Percentiles rank a stretch among this genome's conserved stretches.
These are phyloP conservation scores for Verticillium dahliae DNA, from an alignment of 2,329 filamentous ascomycete species.

Conservation along the genomic window DNA sequence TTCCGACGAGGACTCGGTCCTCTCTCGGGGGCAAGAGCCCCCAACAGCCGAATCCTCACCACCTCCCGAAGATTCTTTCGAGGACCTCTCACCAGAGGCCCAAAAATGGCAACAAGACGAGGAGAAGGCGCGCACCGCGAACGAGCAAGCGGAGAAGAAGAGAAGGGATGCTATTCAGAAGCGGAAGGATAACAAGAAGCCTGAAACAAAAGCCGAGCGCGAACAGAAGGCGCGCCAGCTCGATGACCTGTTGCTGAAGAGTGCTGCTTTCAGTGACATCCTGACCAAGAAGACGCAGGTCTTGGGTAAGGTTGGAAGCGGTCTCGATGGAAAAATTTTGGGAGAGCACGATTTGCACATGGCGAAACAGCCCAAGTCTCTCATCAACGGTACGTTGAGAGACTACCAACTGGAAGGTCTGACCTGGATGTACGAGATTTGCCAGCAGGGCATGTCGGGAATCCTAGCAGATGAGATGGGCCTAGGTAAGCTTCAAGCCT, in stretches of 20 bases:
- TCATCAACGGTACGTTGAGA: slow-evolving; percentile 84
- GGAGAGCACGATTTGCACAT: slow-evolving; percentile 66
- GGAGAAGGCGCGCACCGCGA: slow-evolving; percentile 23
- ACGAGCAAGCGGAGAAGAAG: slow-evolving; percentile 44
- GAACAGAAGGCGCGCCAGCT: slow-evolving; percentile 53
- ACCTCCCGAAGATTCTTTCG: slow-evolving; percentile 16
- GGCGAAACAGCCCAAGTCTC: slow-evolving; percentile 76
- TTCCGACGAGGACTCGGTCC: slow-evolving; percentile 23
- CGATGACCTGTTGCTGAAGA: slow-evolving; percentile 52
- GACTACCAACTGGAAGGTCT: slow-evolving; percentile 91
- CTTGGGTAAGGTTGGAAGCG: slow-evolving; percentile 54
- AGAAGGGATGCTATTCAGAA: slow-evolving; percentile 26
- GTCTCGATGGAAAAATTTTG: slow-evolving; percentile 51
- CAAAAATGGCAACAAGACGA: slow-evolving; percentile 27
- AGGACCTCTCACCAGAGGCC: slow-evolving; percentile 13
- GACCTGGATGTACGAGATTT: slow-evolving; percentile 88
- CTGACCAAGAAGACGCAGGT: slow-evolving; percentile 58
- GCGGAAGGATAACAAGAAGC: slow-evolving; percentile 42
- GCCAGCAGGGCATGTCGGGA: slow-evolving; percentile 76
- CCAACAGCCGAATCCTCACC: slow-evolving; percentile 31
- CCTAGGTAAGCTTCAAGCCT: slow-evolving; percentile 40
- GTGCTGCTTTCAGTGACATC: slow-evolving; percentile 55
- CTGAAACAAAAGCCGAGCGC: slow-evolving; percentile 44
- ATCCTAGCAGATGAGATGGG: slow-evolving; percentile 96
- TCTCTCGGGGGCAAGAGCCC: slow-evolving; percentile 19